Evolutionary conservation across 805 yeast genomes (phyloP), one percentile per base, ranked within the genome.

Genomic region (Debaryomyces maramus): DNA sequence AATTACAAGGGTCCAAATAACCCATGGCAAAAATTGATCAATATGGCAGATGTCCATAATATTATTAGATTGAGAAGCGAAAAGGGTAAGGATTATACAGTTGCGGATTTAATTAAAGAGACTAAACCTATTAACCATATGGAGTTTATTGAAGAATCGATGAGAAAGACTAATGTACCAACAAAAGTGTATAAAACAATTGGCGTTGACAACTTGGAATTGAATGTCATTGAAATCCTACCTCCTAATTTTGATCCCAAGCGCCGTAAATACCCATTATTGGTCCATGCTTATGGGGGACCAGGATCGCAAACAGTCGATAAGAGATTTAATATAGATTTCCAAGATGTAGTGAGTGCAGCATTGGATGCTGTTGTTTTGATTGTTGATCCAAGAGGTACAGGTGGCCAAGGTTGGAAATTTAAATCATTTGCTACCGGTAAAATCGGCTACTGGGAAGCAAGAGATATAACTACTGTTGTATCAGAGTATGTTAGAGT

Each of bases 361-460:
- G 66, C 72, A 2, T 52, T 83, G 32, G 77, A 81, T 51, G 78
- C 83, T 0, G 70, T 85, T 20, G 80, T 85, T 1, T 58, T 85
- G 36, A 72, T 78, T 32, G 77, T 86, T 32, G 95, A 86, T 50
- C 93, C 95, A 13, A 68, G 93, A 56, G 93, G 95, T 2, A 84
- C 93, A 0, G 88, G 86, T n/a, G 84, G 82, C 4, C 78, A 79
- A 52, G 88, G 86, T 3, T 85, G 93, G 91, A 61, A 61, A 17
- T 77, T 73, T 48, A 74, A 72, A 53, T 64, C 81, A 2, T 80
- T 70, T 67, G 85, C 85, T 0, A 72, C 60, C 14, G 62, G 68
- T 5, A 67, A 73, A 15, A 67, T 86, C 37, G 95, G 95, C 0
- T 72, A 75, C 46, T 84, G 86, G 84, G 95, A 86, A 55, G 85